Percentiles rank a stretch among this genome's conserved stretches.
phyloP scores from a whole-genome alignment of 495 filamentous ascomycete genomes.

The Aspergillus hancockii region DNA sequence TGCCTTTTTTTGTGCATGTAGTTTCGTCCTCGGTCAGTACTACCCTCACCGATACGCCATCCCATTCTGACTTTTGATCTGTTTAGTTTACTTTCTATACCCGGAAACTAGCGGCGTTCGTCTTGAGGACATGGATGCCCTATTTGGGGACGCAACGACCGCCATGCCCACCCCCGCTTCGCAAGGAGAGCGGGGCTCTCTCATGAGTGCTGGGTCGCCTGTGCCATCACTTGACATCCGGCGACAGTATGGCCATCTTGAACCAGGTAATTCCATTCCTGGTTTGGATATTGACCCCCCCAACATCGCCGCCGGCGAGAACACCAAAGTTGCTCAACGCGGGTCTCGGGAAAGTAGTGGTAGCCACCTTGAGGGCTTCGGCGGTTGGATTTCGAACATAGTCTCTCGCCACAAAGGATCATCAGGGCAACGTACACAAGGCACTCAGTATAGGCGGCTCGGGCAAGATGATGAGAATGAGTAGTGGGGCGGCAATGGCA shows the following conservation, averaged over 20 bases:
- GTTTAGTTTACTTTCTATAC: constrained; percentile 91
- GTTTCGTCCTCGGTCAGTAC: constrained; percentile 90
- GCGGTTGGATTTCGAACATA: constrained; percentile 71
- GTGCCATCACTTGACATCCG: constrained; percentile 77
- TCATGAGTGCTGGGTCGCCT: constrained; percentile 72
- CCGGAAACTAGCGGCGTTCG: constrained; percentile 94
- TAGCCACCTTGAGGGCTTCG: constrained; percentile 54
- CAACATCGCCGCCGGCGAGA: constrained; percentile 42
- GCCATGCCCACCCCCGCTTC: constrained; percentile 71
- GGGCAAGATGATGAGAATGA: constrained; percentile 60
- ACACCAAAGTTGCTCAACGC: constrained; percentile 46
- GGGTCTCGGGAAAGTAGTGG: constrained; percentile 29
- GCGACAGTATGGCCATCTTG: constrained; percentile 48
- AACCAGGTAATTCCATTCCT: constrained; percentile 64
- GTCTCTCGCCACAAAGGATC: constrained; percentile 53
- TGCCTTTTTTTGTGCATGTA: constrained; percentile 94
- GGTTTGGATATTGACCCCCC: constrained; percentile 75
- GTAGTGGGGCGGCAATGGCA: constrained; percentile 7
- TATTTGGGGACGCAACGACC: constrained; percentile 88
- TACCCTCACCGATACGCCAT: neutral
- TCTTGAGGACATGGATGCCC: constrained; percentile 90
- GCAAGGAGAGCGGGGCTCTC: constrained; percentile 71
- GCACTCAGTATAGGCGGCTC: constrained; percentile 62
- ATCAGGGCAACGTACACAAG: constrained; percentile 39
- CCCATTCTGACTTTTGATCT: constrained; percentile 21